Base-by-base conservation (phyloP, 257 asterid genomes). In the Fraxinus quadrangulata region DNA sequence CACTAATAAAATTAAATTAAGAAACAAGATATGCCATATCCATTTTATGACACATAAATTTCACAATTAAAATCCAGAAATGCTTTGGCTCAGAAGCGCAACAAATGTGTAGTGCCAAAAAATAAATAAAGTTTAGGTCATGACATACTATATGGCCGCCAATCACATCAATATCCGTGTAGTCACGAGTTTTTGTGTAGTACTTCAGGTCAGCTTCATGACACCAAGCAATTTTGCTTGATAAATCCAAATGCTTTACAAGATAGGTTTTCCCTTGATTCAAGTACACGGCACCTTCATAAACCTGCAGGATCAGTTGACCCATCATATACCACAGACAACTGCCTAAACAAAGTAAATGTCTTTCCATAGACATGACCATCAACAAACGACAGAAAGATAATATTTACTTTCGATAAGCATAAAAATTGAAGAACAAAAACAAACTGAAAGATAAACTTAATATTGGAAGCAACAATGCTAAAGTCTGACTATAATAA, bases 281-380 rank as follows among this genome's bases (percentile, higher is more conserved):
- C 98, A 95, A 83, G 81, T 95, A 95, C 59, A 91, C 94, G 23
- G 99, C 99, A 84, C 98, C 99, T 75, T 95, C 99, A 85, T 91
- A 92, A 63, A 92, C 97, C 99, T 94, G 92, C 76, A 85, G 33
- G 67, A 84, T 71, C 74, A 54, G 71, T 49, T 24, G 70, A 73
- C 67, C 45, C 70, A 74, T 81, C 80, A 79, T 67, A 71, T 75
- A 73, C 54, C 76, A 76, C 67, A 61, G 31, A 26, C 31, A 79
- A 45, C 56, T 33, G 61, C 71, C 68, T n/a, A n/a, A 66, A 75
- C 40, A 34, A 54, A 81, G 13, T 39, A 73, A 71, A 73, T 73
- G 76, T 59, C 56, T n/a, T 65, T 81, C 70, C 66, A 8, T 59
- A 59, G 51, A 12, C 30, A 7, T 6, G 69, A 72, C 37, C 72